Evolutionary conservation across 129 eudicot genomes (phyloP), one percentile per base, ranked within the genome.

Genomic region (Tagetes patula): DNA sequence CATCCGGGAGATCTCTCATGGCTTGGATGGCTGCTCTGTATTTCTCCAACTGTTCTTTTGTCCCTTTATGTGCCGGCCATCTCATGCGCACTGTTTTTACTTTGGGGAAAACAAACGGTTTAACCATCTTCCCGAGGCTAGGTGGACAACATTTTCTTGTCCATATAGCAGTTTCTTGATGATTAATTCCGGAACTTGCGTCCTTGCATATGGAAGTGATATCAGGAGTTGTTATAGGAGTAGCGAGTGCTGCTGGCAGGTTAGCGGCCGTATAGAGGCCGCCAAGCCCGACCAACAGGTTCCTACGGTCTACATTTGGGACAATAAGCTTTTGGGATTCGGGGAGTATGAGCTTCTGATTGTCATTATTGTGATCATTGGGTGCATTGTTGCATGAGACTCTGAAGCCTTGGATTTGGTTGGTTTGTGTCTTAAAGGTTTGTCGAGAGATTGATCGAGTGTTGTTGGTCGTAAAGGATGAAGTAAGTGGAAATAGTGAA

Each of bases 1-100:
- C 83, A 1, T 66, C 67, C 0, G 88, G 88, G 1, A 86, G 82
- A 0, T 79, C 83, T 20, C 77, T 58, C 88, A 86, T 86, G 1
- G 71, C 72, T 3, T 49, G 11, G 14, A 84, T 58, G 2, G 91
- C 91, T 10, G 33, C 61, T 6, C 45, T 27, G 40, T 70, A 86
- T 31, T 81, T 81, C 0, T 36, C 74, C 5, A 75, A 1, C 12
- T 86, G 78, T 1, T 74, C 71, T 0, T 27, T 9, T 0, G 69
- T 49, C 3, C 72, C 81, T 1, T 37, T 13, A 43, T 72, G 67
- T 0, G 76, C 76, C 1, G 76, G 76, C 76, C 76, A 72, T 43
- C 76, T 33, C 54, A 42, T 60, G 10, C 76, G 43, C 11, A 60
- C 56, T 0, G 5, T 58, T 1, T 2, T 58, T 7, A 58, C 76